Conservation (phyloP, 306 rosid species). For the Fragaria iinumae region DNA sequence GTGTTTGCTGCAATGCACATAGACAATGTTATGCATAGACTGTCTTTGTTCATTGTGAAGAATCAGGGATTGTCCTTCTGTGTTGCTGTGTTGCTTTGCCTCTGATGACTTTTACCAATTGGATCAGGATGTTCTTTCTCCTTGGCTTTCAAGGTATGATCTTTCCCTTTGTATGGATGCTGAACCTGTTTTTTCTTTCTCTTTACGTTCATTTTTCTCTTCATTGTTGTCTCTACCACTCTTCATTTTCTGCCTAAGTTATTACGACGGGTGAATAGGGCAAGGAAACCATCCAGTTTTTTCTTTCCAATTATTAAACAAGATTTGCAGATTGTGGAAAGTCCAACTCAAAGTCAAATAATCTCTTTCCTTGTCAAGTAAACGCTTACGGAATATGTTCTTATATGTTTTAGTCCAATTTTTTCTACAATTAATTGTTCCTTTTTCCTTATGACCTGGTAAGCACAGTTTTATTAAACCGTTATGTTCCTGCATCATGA, state of each 20-base stretch:
- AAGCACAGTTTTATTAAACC: too few relatives aligned
- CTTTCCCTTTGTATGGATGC: neutral
- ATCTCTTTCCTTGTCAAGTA: neutral
- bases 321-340: neutral
- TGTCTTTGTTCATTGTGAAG: neutral
- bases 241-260: neutral
- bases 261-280: neutral
- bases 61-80: neutral
- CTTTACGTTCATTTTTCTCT: neutral
- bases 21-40: neutral
- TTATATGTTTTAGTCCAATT: neutral
- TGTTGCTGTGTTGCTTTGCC: neutral
- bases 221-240: neutral
- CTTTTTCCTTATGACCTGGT: neutral
- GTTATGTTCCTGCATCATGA: neutral
- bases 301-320: neutral
- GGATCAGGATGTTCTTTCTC: neutral
- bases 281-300: neutral
- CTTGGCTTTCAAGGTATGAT: neutral
- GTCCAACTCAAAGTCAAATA: neutral
- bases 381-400: neutral
- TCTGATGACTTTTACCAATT: neutral
- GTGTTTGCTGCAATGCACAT: neutral
- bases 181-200: neutral
- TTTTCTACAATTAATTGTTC: neutral